phyloP scores from a whole-genome alignment of 2,329 filamentous ascomycete species.

The Lizonia empirigonia region DNA sequence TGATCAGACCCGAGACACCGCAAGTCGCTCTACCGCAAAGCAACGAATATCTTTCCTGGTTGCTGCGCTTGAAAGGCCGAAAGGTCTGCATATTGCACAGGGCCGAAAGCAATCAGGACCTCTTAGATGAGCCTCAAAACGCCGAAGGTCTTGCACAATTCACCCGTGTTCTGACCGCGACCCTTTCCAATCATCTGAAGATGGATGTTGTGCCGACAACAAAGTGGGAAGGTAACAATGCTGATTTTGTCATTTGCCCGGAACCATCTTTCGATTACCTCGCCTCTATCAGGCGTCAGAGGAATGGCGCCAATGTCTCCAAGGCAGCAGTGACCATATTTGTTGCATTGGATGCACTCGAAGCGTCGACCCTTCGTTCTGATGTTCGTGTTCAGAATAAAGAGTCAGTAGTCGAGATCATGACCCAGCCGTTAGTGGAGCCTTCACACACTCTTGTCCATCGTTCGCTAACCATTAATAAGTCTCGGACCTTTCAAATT shows the following conservation, averaged over 20 bases:
- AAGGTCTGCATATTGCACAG: conserved; percentile 36
- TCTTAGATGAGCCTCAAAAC: conserved; percentile 6
- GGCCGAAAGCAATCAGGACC: background rate
- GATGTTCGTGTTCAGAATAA: conserved; percentile 37
- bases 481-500: conserved; percentile 45
- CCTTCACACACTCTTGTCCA: background rate
- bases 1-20: conserved; percentile 13
- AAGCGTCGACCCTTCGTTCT: conserved; percentile 42
- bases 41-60: conserved; percentile 19
- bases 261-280: conserved; percentile 44
- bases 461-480: conserved; percentile 1
- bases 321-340: conserved; percentile 39
- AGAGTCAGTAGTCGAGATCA: conserved; percentile 42
- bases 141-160: conserved; percentile 29
- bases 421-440: conserved; percentile 41
- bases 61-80: conserved; percentile 29
- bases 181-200: conserved; percentile 31
- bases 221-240: conserved; percentile 29
- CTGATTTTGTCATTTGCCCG: conserved; percentile 42
- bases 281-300: conserved; percentile 25
- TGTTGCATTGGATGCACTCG: conserved; percentile 40
- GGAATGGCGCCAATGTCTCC: conserved; percentile 10
- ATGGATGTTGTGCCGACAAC: conserved; percentile 36
- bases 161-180: conserved; percentile 25
- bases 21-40: conserved; percentile 4